Conservation (phyloP, 129 eudicot genomes). For the Arctium minus region DNA sequence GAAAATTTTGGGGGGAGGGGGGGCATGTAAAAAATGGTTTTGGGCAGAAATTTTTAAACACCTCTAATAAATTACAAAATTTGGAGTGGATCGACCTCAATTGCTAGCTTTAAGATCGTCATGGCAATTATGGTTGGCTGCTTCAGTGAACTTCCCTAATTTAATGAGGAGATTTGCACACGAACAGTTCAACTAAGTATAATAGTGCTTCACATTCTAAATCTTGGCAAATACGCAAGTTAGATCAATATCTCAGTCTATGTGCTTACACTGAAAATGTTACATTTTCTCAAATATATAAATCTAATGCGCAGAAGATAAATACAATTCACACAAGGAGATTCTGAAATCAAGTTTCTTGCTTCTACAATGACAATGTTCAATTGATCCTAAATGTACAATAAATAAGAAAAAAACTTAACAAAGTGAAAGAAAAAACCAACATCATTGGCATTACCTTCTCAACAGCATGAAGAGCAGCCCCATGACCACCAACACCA, state of each 20-base stretch:
- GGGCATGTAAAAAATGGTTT: too few species aligned
- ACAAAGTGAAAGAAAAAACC: not conserved
- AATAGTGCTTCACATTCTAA: not conserved
- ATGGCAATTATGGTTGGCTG: not conserved
- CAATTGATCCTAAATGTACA: not conserved
- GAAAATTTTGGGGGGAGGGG: too few species aligned
- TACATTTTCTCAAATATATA: not conserved
- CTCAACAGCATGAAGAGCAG: conserved; percentile 98
- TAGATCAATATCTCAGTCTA: not conserved
- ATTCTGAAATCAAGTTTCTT: not conserved
- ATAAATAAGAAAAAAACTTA: not conserved
- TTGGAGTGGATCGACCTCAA: too few species aligned
- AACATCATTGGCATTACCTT: conserved; percentile 41
- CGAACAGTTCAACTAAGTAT: not conserved
- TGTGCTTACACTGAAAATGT: not conserved
- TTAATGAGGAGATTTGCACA: not conserved
- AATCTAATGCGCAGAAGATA: conserved; percentile 3
- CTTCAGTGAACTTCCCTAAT: not conserved
- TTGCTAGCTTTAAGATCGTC: not conserved
- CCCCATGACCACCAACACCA: conserved; percentile 99
- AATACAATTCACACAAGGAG: not conserved
- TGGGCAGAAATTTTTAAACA: too few species aligned
- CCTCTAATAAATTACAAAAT: too few species aligned
- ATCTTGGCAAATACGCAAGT: not conserved
- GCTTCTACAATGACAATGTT: not conserved